Evolutionary conservation across 2,329 filamentous ascomycete genomes (phyloP).

Genomic region (Sclerotinia nivalis): DNA sequence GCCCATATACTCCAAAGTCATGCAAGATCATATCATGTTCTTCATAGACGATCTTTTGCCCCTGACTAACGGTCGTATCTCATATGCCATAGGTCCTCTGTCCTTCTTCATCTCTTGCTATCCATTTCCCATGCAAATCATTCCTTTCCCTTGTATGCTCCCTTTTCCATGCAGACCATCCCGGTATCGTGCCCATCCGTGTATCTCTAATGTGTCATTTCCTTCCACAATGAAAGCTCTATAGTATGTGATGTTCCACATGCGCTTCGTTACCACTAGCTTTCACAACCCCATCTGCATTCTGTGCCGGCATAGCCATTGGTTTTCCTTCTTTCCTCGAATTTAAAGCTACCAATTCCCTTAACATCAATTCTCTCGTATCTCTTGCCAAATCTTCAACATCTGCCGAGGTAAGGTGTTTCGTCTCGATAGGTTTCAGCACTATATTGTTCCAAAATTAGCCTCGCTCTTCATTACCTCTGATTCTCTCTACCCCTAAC

Average conservation of each 20-base stretch:
- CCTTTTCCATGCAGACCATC: neutral
- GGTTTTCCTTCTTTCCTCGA: conserved; percentile 50
- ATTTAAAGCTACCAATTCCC: conserved; percentile 58
- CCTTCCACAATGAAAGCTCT: neutral
- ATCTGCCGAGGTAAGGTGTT: conserved; percentile 70
- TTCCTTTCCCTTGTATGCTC: neutral
- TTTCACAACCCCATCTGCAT: conserved; percentile 34
- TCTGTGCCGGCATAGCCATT: conserved; percentile 34
- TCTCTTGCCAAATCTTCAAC: conserved; percentile 71
- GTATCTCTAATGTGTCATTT: neutral
- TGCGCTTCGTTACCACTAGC: conserved; percentile 36
- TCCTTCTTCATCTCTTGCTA: neutral
- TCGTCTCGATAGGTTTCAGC: conserved; percentile 76
- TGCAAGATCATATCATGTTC: neutral
- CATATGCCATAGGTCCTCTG: neutral
- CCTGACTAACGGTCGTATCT: neutral
- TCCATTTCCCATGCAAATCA: neutral
- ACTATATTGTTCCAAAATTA: conserved; percentile 51
- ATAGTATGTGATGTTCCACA: conserved; percentile 20
- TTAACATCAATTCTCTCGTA: conserved; percentile 75
- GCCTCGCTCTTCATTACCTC: neutral
- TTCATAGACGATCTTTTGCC: neutral
- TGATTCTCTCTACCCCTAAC: too few species aligned
- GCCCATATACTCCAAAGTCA: conserved; percentile 1
- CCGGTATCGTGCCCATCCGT: neutral